Evolutionary conservation across 2,329 filamentous ascomycete genomes (phyloP), one percentile per base, ranked within the genome.

Genomic region (Epichloe sibirici): DNA sequence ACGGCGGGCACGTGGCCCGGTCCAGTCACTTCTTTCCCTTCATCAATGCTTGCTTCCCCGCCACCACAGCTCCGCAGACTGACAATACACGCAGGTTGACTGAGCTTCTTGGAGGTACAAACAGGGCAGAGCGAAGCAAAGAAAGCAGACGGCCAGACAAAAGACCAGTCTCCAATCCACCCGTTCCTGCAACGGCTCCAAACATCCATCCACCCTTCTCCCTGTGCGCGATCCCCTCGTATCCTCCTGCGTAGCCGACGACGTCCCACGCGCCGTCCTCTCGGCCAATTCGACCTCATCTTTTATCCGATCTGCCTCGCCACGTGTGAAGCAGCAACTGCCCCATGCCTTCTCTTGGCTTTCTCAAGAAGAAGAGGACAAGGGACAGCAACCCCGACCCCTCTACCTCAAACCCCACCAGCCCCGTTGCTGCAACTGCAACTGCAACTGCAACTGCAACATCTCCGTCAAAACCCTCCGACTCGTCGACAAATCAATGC

Each of bases 291-390:
- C 50, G 49, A 39, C 31, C 28, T 45, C 37, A 15, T 35, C 31
- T 43, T 40, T 43, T 40, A 23, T 37, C 23, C 45, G 40, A 35
- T 44, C 52, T 44, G 47, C 51, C 48, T 51, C 44, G 23, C 51
- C 35, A 51, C 54, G 51, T 46, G 50, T 46, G 44, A 49, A 56
- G 51, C 52, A 57, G 46, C 50, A 60, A 37, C 46, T 53, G 47
- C 43, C 69, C 65, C 66, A 97, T 98, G 93, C 93, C 90, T 83
- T 88, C 82, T 71, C 81, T 96, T 77, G 89, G 89, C 71, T 90
- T 96, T 68, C 82, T 97, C 69, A 96, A 96, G 81, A 97, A 95
- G 82, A 95, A 95, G 81, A 85, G 90, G 81, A 95, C 90, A 74
- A 94, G 90, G 82, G 90, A 96, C 76, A 86, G 83, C 66, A 81